Evolutionary conservation across 75 land plant species (phyloP).

Genomic region (Sequoia sempervirens): DNA sequence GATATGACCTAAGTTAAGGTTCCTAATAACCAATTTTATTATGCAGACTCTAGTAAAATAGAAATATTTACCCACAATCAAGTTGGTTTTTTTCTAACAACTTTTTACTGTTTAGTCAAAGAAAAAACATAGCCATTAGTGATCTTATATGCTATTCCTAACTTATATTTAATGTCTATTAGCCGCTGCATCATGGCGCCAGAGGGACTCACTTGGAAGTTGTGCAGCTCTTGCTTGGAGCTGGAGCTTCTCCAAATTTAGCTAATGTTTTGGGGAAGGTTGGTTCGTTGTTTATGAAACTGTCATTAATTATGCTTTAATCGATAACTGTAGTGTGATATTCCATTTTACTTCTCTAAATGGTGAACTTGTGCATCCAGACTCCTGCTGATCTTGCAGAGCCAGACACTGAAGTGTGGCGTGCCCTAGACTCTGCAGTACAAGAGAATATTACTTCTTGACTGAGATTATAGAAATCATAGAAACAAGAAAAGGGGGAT

Average conservation of each 20-base stretch:
- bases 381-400: constrained; percentile 65
- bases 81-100: neutral
- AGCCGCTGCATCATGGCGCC: constrained; percentile 93
- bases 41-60: constrained; percentile 2
- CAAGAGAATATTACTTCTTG: neutral
- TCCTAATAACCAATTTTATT: neutral
- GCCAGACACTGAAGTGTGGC: constrained; percentile 47
- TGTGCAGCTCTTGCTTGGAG: constrained; percentile 50
- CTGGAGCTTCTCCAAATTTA: constrained; percentile 62
- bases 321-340: neutral
- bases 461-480: neutral
- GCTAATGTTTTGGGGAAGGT: constrained; percentile 67
- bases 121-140: neutral
- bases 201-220: constrained; percentile 74
- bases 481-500: neutral
- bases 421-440: constrained; percentile 39
- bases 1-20: neutral
- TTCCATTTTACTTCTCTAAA: constrained; percentile 5
- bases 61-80: neutral
- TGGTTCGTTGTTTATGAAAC: neutral
- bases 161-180: neutral
- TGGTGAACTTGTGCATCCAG: constrained; percentile 24
- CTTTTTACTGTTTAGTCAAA: neutral
- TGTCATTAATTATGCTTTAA: neutral
- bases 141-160: neutral